Base-by-base conservation (phyloP, 2,329 filamentous ascomycete species). In the Tympanopsis confertula region DNA sequence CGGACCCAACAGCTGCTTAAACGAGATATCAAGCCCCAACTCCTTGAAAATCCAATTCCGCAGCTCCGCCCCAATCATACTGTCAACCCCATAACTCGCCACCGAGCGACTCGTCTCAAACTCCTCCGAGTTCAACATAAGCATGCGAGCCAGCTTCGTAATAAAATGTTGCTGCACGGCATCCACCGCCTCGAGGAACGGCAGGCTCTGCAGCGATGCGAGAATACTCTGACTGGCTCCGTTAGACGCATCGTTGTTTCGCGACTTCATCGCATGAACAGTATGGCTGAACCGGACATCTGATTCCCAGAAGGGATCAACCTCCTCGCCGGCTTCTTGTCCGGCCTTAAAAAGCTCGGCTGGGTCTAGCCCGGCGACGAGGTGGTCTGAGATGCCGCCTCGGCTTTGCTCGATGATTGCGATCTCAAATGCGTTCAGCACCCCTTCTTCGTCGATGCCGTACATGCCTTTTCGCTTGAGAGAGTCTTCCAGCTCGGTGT, bases 11-110 rank as follows among this genome's bases (percentile, higher is more conserved):
- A 62, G 48, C 38, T 59, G 47, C 46, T 59, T 56, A 38, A 62
- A 60, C 2, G 57, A 56, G 20, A 61, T 47, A 41, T 65, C 59
- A 1, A 62, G 45, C 13, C 51, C 46, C 24, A 50, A 55, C 42
- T 58, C 55, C 30, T 50, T 53, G 47, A 57, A 58, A 14, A 59
- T 43, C 53, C 57, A 57, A 20, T 49, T 57, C 17, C 56, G 45
- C 29, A 61, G 37, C 47, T 61, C 57, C 1, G 54, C 50, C 1
- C 53, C 56, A 14, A 59, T 49, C 57, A 61, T 58, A 42, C 50
- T 54, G 42, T 61, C 58, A 2, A 60, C 37, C 2, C 57, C 57
- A 36, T 59, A 56, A 14, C 38, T 42, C 3, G 49, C 53, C n/a
- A 60, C 45, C 40, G 36, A 3, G 26, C 22, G 17, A 13, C 15